Percentiles rank a stretch among this genome's conserved stretches.
These are phyloP conservation scores for Verticillium isaacii DNA, from an alignment of 2,329 filamentous ascomycete genomes.

Conservation along the genomic window DNA sequence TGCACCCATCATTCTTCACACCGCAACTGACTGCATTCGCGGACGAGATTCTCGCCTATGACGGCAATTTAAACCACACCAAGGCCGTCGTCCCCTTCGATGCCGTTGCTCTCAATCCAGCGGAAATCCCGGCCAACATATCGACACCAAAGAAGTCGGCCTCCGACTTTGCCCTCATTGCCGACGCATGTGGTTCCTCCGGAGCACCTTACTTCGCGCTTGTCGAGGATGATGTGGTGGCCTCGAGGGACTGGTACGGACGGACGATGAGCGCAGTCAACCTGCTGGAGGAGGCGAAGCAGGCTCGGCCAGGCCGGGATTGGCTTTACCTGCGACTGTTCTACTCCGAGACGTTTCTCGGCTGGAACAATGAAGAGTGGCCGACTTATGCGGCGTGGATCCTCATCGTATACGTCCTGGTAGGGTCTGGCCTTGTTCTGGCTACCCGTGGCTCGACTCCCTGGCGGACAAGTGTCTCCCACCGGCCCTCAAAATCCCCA, in stretches of 20 bases:
- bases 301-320: constrained; percentile 13
- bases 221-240: constrained; percentile 31
- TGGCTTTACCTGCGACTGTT: constrained; percentile 33
- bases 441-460: not conserved
- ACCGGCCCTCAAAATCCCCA: not conserved
- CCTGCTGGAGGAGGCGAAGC: constrained; percentile 21
- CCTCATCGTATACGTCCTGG: constrained; percentile 17
- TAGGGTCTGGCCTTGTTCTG: constrained; percentile 14
- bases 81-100: not conserved
- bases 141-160: not conserved
- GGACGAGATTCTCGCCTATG: constrained; percentile 28
- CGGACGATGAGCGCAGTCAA: constrained; percentile 19
- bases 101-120: not conserved
- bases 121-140: not conserved
- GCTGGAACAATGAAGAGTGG: constrained; percentile 32
- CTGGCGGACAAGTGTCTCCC: not conserved
- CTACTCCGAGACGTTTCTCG: constrained; percentile 31
- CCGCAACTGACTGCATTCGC: constrained; percentile 25
- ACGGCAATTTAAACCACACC: not conserved
- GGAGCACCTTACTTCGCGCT: constrained; percentile 28
- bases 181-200: constrained; percentile 23
- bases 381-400: constrained; percentile 21
- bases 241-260: constrained; percentile 26
- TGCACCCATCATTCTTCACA: constrained; percentile 24
- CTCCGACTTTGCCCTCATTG: constrained; percentile 8